Base-by-base conservation (phyloP, 306 rosid genomes). In the Rosa rugosa region DNA sequence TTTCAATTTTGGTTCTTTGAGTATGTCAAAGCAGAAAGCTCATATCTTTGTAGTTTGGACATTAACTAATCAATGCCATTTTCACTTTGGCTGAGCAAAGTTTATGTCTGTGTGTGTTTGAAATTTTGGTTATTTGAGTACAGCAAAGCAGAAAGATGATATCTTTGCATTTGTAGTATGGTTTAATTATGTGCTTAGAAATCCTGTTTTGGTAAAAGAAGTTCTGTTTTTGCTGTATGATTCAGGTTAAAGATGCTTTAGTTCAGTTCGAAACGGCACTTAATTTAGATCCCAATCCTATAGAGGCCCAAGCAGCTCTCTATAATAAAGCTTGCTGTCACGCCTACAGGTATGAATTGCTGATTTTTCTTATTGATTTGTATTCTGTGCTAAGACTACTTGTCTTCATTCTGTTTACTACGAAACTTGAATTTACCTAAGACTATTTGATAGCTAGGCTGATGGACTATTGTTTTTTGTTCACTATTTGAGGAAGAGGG, bases 251-350 rank as follows among this genome's bases (percentile, higher is more conserved):
- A 88, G 98, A 93, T 88, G 99, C 98, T 77, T 88, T 95, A 57
- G 49, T 62, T 34, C 97, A 93, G 85, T 95, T 95, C 85, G 99
- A 95, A 74, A 86, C 89, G 49, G 99, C 99, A 36, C 90, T 95
- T 51, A 68, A 84, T 59, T 86, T 95, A 87, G 80, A 90, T 80
- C 99, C 99, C 63, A 93, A 91, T 80, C 91, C 95, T 11, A 65
- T 87, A 82, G 99, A 95, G 77, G 92, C 96, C 46, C 98, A 95
- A 84, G 99, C 99, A 77, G 99, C 98, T 6, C 78, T 90, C 27
- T 95, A 95, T 82, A 95, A 95, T 87, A 95, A 95, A 89, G 99
- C 99, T 62, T 95, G 99, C 78, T 95, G 99, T 69, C 97, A 89
- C 72, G 98, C 99, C 74, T 95, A 95, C 79, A 84, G 95, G 97